Base-by-base conservation (phyloP, 179 eudicot genomes). In the Kewa caespitosa region DNA sequence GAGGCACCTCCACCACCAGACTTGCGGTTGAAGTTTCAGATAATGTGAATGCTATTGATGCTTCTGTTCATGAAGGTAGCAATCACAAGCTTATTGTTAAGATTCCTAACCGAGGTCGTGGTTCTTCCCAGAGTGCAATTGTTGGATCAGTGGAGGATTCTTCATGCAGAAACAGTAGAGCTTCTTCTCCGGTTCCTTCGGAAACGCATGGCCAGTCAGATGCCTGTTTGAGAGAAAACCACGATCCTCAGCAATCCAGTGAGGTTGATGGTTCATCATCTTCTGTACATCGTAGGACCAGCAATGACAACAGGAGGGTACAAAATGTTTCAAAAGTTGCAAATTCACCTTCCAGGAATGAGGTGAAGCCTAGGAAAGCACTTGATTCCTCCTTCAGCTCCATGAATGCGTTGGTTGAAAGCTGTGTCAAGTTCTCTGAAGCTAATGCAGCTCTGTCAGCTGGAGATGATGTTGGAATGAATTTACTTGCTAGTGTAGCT, bases 41-140 rank as follows among this genome's bases (percentile, higher is more conserved):
- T 42, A 74, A 90, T 50, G 86, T 84, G 67, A 86, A 78, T 70
- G 77, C 62, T 69, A 84, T 73, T 77, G 87, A 77, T 73, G 79
- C 87, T 67, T n/a, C 70, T 71, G 77, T 64, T 54, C 87, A 83
- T 68, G 86, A 85, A 41, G 90, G 84, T 38, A 89, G 78, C 82
- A 84, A 75, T 73, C 96, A 86, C 73, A 87, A 89, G 85, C 78
- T 94, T 36, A 89, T 91, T 80, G 97, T 92, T 52, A 88, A 90
- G 85, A 81, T 91, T 74, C 87, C 97, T 22, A 92, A 89, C 73
- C 84, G 89, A 41, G 92, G 85, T 20, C 88, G 90, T 15, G 87
- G 92, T 81, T 89, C 92, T 78, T 88, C 87, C n/a, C 92, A 81
- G 74, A 85, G 82, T 80, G 80, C 65, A 18, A 80, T 75, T 82